Base-by-base conservation (phyloP, 2,329 filamentous ascomycete species). In the Colletotrichum costaricense region DNA sequence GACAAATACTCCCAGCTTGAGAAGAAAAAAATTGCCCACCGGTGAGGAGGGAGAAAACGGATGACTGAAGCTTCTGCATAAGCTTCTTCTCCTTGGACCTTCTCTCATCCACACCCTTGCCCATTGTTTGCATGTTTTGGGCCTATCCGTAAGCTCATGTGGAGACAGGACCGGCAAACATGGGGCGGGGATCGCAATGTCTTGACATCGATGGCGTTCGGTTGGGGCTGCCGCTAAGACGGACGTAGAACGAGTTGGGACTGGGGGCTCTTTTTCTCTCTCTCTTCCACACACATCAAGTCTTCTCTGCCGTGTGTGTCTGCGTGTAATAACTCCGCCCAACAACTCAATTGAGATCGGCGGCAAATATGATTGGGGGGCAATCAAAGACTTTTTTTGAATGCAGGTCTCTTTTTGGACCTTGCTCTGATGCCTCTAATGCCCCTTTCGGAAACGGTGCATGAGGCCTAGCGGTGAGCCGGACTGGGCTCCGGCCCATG, bases 181-280 rank as follows among this genome's bases (percentile, higher is more conserved):
- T 26, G 22, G 33, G 26, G 24, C 3, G 33, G 33, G 30, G 22
- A 30, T 56, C 52, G 11, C 33, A 65, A 28, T 46, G 9, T 71
- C 63, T 56, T 28, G 63, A 63, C 49, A 49, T 57, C 56, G 55
- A 62, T 22, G 56, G 56, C 46, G 64, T 46, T 52, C 56, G 57
- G 57, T 22, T 63, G 46, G 26, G 63, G 57, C 63, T 28, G 28
- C 56, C 63, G 56, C 63, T 46, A 38, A 28, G 46, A 62, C n/a
- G 14, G n/a, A 49, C 19, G 7, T 49, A n/a, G 46, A 30, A 30
- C 35, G 38, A 49, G 56, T 33, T 52, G 33, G n/a, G 57, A 24
- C 35, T 22, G 38, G n/a, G 33, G 38, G 38, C 16, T 42, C 56
- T 30, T 8, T 30, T 19, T 16, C 19, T 30, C 30, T n/a, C 60